Conservation (phyloP, 345 rosid genomes). For the Hibiscus trionum region DNA sequence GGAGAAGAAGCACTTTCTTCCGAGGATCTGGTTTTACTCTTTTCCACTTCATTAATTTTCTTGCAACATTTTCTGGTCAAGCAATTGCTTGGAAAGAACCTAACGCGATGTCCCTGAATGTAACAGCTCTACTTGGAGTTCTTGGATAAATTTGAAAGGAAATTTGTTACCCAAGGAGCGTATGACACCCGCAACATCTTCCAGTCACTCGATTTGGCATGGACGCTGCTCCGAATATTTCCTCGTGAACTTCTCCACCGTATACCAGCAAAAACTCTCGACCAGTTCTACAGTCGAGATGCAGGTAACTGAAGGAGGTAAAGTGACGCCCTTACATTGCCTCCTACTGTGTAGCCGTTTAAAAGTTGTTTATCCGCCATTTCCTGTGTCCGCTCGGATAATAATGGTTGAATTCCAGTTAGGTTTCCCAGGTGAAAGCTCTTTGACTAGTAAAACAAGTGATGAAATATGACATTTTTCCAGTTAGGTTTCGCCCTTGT, state of each 20-base stretch:
- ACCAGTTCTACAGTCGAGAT: slow-evolving; percentile 78
- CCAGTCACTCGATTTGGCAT: slow-evolving; percentile 92
- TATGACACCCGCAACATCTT: slow-evolving; percentile 88
- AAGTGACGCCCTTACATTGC: not conserved
- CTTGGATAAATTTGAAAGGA: slow-evolving; percentile 91
- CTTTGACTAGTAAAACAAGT: slow-evolving; percentile 3
- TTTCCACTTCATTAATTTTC: slow-evolving; percentile 9
- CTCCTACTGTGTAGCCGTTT: not conserved
- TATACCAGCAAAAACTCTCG: slow-evolving; percentile 93
- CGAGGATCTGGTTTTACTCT: slow-evolving; percentile 72
- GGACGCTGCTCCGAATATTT: slow-evolving; percentile 94
- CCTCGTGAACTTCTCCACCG: slow-evolving; percentile 98
- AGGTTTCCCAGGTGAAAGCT: not conserved
- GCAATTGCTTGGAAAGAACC: not conserved
- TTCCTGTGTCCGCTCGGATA: not conserved
- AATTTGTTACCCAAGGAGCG: slow-evolving; percentile 91
- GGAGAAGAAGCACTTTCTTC: slow-evolving; percentile 99
- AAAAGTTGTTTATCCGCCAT: not conserved
- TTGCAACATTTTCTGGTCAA: not conserved
- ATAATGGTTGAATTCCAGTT: slow-evolving; percentile 1
- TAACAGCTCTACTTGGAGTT: slow-evolving; percentile 86
- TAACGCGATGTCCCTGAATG: slow-evolving; percentile 16
- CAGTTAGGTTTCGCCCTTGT: not conserved
- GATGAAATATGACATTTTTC: not conserved
- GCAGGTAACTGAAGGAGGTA: slow-evolving; percentile 29